These are phyloP conservation scores for Goniomonas avonlea DNA, from an alignment of 78 protist genomes.

Conservation along the genomic window DNA sequence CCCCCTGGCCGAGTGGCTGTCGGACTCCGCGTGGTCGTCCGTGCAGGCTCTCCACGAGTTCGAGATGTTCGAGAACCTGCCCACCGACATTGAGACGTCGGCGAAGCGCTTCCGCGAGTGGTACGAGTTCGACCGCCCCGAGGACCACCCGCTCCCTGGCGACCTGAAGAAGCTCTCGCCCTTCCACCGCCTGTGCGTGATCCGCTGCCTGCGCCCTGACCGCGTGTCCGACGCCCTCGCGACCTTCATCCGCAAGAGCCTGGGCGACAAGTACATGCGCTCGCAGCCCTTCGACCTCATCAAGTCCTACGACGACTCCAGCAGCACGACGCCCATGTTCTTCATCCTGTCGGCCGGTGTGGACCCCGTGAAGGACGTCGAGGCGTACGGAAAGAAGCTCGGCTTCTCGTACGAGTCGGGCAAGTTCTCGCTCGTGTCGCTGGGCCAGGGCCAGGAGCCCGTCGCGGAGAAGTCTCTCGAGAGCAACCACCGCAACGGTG, in stretches of 20 bases:
- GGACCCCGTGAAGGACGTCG: conserved; percentile 69
- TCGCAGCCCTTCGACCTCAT: conserved; percentile 13
- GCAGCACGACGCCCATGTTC: conserved; percentile 51
- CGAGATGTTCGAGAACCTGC: conserved; percentile 50
- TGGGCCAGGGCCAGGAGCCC: conserved; percentile 85
- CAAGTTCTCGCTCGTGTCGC: conserved; percentile 48
- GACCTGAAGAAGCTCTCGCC: conserved; percentile 69
- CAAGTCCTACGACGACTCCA: conserved; percentile 34
- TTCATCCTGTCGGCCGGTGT: conserved; percentile 78
- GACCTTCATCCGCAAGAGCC: conserved; percentile 36
- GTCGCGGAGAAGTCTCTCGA: conserved; percentile 54
- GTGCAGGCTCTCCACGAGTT: conserved; percentile 32
- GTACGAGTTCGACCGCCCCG: conserved; percentile 62
- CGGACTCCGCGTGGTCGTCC: conserved; percentile 46
- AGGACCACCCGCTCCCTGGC: conserved; percentile 59
- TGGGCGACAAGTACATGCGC: conserved; percentile 48
- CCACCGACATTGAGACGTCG: conserved; percentile 55
- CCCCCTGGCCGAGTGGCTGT: conserved; percentile 40
- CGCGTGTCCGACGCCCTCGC: conserved; percentile 56
- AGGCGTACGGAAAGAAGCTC: conserved; percentile 43
- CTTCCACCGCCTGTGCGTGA: conserved; percentile 52
- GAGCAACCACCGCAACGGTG: conserved; percentile 25
- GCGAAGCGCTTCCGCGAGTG: conserved; percentile 71
- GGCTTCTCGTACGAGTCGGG: conserved; percentile 39
- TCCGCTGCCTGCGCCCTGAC: conserved; percentile 79